These are phyloP conservation scores for Jackrogersella multiformis DNA, from an alignment of 495 filamentous ascomycete genomes.

Conservation along the genomic window DNA sequence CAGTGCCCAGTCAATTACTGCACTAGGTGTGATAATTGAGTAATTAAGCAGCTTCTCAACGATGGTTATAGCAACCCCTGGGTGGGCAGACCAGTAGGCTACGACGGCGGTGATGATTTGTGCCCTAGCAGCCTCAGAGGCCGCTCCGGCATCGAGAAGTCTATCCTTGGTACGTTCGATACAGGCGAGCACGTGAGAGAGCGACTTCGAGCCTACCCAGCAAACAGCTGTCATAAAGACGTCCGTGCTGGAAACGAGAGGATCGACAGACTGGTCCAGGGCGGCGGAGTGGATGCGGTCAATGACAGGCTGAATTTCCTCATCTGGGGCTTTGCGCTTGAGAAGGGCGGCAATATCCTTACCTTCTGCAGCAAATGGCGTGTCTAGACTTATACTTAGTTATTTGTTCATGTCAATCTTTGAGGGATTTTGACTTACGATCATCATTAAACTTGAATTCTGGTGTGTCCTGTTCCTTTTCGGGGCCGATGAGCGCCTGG, in stretches of 20 bases:
- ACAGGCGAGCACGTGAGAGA: conserved; percentile 93
- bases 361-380: conserved; percentile 82
- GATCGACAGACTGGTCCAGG: conserved; percentile 71
- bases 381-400: conserved; percentile 59
- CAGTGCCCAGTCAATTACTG: conserved; percentile 90
- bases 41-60: conserved; percentile 98
- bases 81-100: conserved; percentile 92
- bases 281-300: conserved; percentile 80
- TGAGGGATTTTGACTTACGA: conserved; percentile 61
- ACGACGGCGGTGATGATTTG: conserved; percentile 93
- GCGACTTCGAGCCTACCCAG: conserved; percentile 90
- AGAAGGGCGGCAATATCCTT: conserved; percentile 80
- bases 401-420: neutral
- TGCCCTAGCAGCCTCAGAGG: conserved; percentile 74
- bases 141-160: conserved; percentile 77
- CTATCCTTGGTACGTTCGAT: conserved; percentile 96
- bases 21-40: conserved; percentile 83
- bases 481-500: conserved; percentile 79
- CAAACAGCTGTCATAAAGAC: conserved; percentile 93
- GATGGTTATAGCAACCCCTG: conserved; percentile 91
- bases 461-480: conserved; percentile 91
- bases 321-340: conserved; percentile 81
- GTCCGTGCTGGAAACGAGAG: conserved; percentile 84
- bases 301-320: conserved; percentile 80
- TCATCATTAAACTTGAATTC: conserved; percentile 90